These are phyloP conservation scores for Coemansia sp. DNA, from an alignment of 192 early-diverging fungal genomes.

Conservation along the genomic window DNA sequence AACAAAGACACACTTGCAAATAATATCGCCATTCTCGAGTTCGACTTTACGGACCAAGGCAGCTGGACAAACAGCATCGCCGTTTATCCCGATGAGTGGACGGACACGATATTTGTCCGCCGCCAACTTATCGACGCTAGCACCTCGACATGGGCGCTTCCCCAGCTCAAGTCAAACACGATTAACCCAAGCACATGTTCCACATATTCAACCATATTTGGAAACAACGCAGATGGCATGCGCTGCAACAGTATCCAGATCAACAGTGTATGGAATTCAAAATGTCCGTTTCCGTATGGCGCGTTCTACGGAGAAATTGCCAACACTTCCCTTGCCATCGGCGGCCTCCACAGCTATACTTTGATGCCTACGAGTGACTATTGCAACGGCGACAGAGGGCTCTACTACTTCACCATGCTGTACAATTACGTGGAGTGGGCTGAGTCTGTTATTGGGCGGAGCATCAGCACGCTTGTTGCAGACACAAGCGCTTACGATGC, in stretches of 20 bases:
- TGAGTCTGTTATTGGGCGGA: slow-evolving; percentile 17
- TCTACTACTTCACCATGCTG: slow-evolving; percentile 26
- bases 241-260: slow-evolving; percentile 16
- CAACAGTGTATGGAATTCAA: background rate
- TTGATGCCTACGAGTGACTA: slow-evolving; percentile 13
- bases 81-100: slow-evolving; percentile 26
- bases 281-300: slow-evolving; percentile 34
- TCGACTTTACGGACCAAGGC: slow-evolving; percentile 14
- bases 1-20: slow-evolving; percentile 8
- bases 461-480: slow-evolving; percentile 16
- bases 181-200: slow-evolving; percentile 1
- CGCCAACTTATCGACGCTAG: slow-evolving; percentile 1
- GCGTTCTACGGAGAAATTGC: slow-evolving; percentile 19
- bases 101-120: slow-evolving; percentile 15
- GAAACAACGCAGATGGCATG: slow-evolving; percentile 12
- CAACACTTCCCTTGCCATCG: slow-evolving; percentile 11
- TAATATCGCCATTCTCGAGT: slow-evolving; percentile 32
- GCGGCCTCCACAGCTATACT: slow-evolving; percentile 27
- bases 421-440: slow-evolving; percentile 18
- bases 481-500: slow-evolving; percentile 12
- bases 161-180: slow-evolving; percentile 6
- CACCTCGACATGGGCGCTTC: slow-evolving; percentile 11
- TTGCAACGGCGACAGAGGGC: slow-evolving; percentile 12
- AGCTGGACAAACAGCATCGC: slow-evolving; percentile 27
- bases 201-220: slow-evolving; percentile 11